phyloP scores from a whole-genome alignment of 1,139 yeast genomes.

The Nakaseomyces sp. region DNA sequence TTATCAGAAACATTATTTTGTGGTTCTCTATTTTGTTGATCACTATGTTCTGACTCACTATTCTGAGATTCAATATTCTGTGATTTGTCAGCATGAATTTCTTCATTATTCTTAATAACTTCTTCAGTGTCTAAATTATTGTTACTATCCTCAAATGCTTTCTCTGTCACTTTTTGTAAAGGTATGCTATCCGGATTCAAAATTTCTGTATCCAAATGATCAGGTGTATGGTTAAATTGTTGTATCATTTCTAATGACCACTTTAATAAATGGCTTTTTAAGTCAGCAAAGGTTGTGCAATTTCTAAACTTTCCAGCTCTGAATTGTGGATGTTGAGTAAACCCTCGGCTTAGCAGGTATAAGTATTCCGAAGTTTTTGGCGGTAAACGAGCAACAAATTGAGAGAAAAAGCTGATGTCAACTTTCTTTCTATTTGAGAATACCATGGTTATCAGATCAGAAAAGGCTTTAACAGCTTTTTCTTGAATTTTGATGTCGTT shows the following conservation, averaged over 20 bases:
- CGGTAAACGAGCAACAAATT: slow-evolving; percentile 3
- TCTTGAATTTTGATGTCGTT: neutral
- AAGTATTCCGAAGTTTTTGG: neutral
- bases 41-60: no score
- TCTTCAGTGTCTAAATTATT: no score
- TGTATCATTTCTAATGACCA: neutral
- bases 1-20: no score
- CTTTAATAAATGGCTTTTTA: neutral
- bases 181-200: no score
- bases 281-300: neutral
- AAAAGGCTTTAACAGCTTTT: neutral
- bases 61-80: no score
- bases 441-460: neutral
- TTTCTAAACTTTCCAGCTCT: neutral
- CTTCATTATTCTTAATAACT: no score
- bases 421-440: slow-evolving; percentile 3
- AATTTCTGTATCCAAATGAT: no score
- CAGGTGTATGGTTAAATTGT: neutral
- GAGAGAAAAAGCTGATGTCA: slow-evolving; percentile 1
- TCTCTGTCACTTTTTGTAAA: no score
- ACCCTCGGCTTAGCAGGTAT: neutral
- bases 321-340: neutral
- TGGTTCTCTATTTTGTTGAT: no score
- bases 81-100: no score
- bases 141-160: no score